These are phyloP conservation scores for Talaromyces thailandensis DNA, from an alignment of 495 filamentous ascomycete genomes.

Conservation along the genomic window DNA sequence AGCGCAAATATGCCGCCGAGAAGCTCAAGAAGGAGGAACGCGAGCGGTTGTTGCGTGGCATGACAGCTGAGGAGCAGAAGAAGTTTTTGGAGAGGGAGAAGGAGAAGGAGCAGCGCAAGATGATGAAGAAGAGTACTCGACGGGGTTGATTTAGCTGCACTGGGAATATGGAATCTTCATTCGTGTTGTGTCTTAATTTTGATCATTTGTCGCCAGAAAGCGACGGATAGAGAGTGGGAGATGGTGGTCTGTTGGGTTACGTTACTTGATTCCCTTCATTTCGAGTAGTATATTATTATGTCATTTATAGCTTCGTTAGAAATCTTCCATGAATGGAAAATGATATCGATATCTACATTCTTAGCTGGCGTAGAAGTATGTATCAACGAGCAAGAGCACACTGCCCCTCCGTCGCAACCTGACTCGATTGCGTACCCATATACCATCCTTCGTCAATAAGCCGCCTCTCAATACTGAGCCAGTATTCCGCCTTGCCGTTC, in stretches of 20 bases:
- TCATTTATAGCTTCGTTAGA: not conserved
- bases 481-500: slow-evolving; percentile 62
- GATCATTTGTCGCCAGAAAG: not conserved
- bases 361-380: no score
- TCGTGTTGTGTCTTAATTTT: slow-evolving; percentile 3
- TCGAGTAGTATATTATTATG: not conserved
- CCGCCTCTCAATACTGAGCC: slow-evolving; percentile 53
- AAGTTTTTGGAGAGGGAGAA: slow-evolving; percentile 89
- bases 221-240: not conserved
- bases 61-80: slow-evolving; percentile 90
- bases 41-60: slow-evolving; percentile 68
- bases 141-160: slow-evolving; percentile 14
- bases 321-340: not conserved
- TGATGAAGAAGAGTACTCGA: slow-evolving; percentile 58
- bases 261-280: not conserved
- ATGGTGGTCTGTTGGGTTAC: not conserved
- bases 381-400: slow-evolving; percentile 18
- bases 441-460: slow-evolving; percentile 73
- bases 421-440: slow-evolving; percentile 27
- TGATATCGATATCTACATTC: no score
- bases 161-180: not conserved
- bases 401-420: slow-evolving; percentile 14
- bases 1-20: slow-evolving; percentile 67
- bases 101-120: slow-evolving; percentile 69
- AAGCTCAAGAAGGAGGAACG: slow-evolving; percentile 87